Evolutionary conservation across 192 early-diverging fungal genomes (phyloP), one percentile per base, ranked within the genome.

Genomic region (Haplosporangium gracile): DNA sequence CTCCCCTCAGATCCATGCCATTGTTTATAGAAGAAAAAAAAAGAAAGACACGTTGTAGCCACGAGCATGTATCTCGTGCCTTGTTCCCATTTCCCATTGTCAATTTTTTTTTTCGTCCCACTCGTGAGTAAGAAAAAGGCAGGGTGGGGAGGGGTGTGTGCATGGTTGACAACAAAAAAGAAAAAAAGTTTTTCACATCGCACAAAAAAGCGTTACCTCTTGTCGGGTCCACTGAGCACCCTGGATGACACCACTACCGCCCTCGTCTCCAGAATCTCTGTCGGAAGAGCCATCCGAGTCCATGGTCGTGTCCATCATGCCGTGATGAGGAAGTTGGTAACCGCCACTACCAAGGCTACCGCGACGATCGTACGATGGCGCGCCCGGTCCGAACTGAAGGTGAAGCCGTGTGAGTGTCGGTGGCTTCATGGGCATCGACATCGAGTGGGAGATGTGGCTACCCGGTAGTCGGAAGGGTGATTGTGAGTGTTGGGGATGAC

Each of bases 221-320:
- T 85, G 83, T 42, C 78, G 78, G 13, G 83, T 80, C 83, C 83
- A 85, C 20, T 76, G 72, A 5, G 68, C 24, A 29, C 60, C 60
- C 32, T 65, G 60, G 26, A 16, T 51, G 49, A 51, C 49, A 22
- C 49, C 49, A 22, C 49, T 18, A 22, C 49, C 49, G 16, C 83
- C 78, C 45, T 85, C 83, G 29, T 80, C 83, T 22, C 69, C 74
- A 32, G 83, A 85, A 10, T 68, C 82, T 15, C 49, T 78, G 32
- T 80, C 78, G 11, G 78, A 80, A 24, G 78, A 80, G 10, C 47
- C 76, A 38, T 85, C 83, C 55, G 83, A 85, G 47, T 85, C 83
- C 83, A 85, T 85, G 13, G 73, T 60, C 1, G 68, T 53, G 32
- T 85, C 77, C 55, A 57, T 69, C 16, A 20, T 16, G 3, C 63